Base-by-base conservation (phyloP, 768 basidiomycete species). In the Pisolithus marmoratus region DNA sequence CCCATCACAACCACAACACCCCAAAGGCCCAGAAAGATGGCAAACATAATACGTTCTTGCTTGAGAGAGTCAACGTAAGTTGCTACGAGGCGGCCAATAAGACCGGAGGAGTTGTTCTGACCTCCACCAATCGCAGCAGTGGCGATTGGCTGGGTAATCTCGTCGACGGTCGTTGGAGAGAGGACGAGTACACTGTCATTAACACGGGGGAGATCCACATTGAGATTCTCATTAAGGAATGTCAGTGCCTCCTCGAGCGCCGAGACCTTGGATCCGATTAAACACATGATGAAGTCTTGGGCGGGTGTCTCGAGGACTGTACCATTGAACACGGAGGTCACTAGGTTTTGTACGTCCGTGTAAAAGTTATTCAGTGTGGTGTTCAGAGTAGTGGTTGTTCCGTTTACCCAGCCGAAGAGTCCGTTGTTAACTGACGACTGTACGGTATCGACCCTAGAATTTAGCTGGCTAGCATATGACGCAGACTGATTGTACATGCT, bases 351-450 rank as follows among this genome's bases (percentile, higher is more conserved):
- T 29, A 99, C 71, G 46, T 92, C 93, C 51, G 74, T 74, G 70
- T 98, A 98, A 68, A 99, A 95, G 43, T 75, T 76, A 64, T 81
- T 85, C 61, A 99, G 72, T 3, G 95, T 96, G 59, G 74, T 72
- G 67, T 99, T 99, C 49, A 99, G 78, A 6, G 85, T 83, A 4
- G 82, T 83, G 1, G 93, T 95, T 8, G 95, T 95, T 17, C 75
- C 79, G 60, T 97, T 93, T 46, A 98, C 85, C 94, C 94, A 98
- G 9, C 94, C 93, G 56, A 98, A 95, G 43, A 98, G 70, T 23
- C 87, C 88, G 38, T 90, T 72, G 65, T 97, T 91, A 68, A 98
- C 81, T 6, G 82, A 79, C 37, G 73, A 74, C 70, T 98, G 90
- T 46, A 91, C 75, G 31, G 59, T 59, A 46, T 81, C 77, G 20